A percentile compares a stretch with the other conserved stretches of the same genome.
phyloP scores from a whole-genome alignment of 2,329 filamentous ascomycete species.

The Aspergillus sojae region DNA sequence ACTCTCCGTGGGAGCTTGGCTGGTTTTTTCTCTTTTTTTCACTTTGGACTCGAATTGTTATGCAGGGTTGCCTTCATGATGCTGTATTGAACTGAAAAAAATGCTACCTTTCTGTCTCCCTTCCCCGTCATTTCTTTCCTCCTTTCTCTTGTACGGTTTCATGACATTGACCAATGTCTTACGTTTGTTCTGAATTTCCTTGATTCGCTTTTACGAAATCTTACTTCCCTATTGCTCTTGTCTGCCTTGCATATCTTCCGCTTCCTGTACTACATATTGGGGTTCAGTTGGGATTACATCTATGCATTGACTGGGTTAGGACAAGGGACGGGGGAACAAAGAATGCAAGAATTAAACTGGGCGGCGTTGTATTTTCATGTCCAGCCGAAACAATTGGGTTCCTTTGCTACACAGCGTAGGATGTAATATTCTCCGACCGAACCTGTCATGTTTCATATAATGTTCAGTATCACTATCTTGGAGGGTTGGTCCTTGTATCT shows the following conservation, averaged over 20 bases:
- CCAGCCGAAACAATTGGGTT: conserved; percentile 3
- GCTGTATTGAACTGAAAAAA: conserved; percentile 41
- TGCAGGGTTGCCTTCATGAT: conserved; percentile 35
- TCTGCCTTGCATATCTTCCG: conserved; percentile 26
- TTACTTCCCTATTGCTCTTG: conserved; percentile 22
- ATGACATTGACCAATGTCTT: conserved; percentile 23
- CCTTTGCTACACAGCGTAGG: neutral
- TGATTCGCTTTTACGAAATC: conserved; percentile 23
- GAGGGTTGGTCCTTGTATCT: neutral
- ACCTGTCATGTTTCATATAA: neutral
- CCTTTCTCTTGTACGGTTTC: conserved; percentile 20
- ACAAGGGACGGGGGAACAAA: conserved; percentile 17
- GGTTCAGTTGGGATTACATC: conserved; percentile 26
- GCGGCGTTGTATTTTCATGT: conserved; percentile 16
- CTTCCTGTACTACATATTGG: conserved; percentile 30
- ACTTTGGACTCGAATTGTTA: conserved; percentile 24
- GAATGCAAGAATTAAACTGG: conserved; percentile 27
- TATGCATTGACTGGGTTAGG: conserved; percentile 28
- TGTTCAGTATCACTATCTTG: neutral
- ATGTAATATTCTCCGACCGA: neutral
- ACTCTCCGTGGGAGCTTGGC: conserved; percentile 43
- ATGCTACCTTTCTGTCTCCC: conserved; percentile 26
- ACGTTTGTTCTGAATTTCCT: conserved; percentile 27
- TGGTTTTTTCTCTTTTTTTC: conserved; percentile 31
- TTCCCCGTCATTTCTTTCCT: conserved; percentile 23